Conservation (phyloP, 495 filamentous ascomycete species). For the Cercophora newfieldiana region DNA sequence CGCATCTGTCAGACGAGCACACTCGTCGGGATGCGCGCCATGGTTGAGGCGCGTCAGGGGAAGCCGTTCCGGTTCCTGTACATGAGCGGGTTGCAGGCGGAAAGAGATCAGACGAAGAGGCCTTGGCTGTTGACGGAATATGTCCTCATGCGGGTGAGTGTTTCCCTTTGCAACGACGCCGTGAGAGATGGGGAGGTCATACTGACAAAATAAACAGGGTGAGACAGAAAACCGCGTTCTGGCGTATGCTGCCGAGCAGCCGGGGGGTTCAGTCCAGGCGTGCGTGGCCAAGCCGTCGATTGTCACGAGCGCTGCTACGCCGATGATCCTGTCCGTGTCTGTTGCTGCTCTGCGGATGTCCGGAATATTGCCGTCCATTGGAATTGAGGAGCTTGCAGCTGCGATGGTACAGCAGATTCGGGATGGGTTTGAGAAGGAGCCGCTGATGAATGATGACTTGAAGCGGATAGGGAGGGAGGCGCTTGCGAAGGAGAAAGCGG, state of each 20-base stretch:
- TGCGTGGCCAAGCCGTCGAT: slow-evolving; percentile 47
- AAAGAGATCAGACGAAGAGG: slow-evolving; percentile 41
- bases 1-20: slow-evolving; percentile 31
- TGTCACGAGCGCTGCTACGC: slow-evolving; percentile 26
- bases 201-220: slow-evolving; percentile 33
- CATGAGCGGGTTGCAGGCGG: slow-evolving; percentile 41
- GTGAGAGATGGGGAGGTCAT: background rate
- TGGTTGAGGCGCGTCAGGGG: slow-evolving; percentile 14
- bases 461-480: slow-evolving; percentile 39
- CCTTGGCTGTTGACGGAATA: slow-evolving; percentile 42
- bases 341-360: background rate
- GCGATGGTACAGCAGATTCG: slow-evolving; percentile 46
- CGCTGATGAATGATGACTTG: slow-evolving; percentile 48
- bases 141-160: slow-evolving; percentile 41
- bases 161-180: background rate
- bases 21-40: slow-evolving; percentile 11
- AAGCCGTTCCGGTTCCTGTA: slow-evolving; percentile 50
- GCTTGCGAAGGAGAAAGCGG: slow-evolving; percentile 14
- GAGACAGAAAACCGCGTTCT: slow-evolving; percentile 46
- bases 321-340: slow-evolving; percentile 3
- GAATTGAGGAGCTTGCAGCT: slow-evolving; percentile 42
- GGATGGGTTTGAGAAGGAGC: slow-evolving; percentile 50
- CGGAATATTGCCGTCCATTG: slow-evolving; percentile 35
- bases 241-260: slow-evolving; percentile 31
- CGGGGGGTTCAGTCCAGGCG: slow-evolving; percentile 33